phyloP scores from a whole-genome alignment of 202 grass and related monocot species.

The Dendrocalamus latiflorus region DNA sequence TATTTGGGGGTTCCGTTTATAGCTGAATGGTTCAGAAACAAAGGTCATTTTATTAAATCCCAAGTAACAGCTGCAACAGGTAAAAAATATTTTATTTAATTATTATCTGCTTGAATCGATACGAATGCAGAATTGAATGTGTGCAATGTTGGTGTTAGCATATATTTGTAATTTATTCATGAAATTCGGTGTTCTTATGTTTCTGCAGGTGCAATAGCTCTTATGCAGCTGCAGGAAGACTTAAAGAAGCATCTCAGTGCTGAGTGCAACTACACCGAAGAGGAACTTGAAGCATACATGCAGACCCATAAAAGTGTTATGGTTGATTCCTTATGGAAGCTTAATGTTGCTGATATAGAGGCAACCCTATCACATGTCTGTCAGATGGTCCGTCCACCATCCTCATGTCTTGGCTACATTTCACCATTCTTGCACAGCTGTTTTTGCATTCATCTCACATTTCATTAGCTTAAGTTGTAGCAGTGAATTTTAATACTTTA shows the following conservation, averaged over 20 bases:
- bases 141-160: not conserved
- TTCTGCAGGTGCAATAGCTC: constrained; percentile 71
- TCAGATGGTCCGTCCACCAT: constrained; percentile 52
- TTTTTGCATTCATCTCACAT: constrained; percentile 2
- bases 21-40: constrained; percentile 99
- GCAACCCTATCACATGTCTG: constrained; percentile 78
- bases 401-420: constrained; percentile 2
- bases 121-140: not conserved
- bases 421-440: not conserved
- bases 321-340: constrained; percentile 95
- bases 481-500: constrained; percentile 11
- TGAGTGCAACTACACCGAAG: constrained; percentile 68
- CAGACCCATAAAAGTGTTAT: constrained; percentile 68
- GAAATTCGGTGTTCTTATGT: constrained; percentile 5
- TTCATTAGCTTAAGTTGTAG: not conserved
- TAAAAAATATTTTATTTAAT: constrained; percentile 4
- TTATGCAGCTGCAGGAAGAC: constrained; percentile 95
- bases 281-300: constrained; percentile 81
- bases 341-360: constrained; percentile 99
- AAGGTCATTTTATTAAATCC: constrained; percentile 89
- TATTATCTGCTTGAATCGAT: not conserved
- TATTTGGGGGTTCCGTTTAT: constrained; percentile 91
- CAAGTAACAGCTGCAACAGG: constrained; percentile 89
- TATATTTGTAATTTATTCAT: not conserved
- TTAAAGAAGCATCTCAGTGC: constrained; percentile 71